A percentile compares a stretch with the other conserved stretches of the same genome.
Evolutionary conservation across 2,329 filamentous ascomycete genomes (phyloP).

Genomic region (Clarireedia monteithiana): DNA sequence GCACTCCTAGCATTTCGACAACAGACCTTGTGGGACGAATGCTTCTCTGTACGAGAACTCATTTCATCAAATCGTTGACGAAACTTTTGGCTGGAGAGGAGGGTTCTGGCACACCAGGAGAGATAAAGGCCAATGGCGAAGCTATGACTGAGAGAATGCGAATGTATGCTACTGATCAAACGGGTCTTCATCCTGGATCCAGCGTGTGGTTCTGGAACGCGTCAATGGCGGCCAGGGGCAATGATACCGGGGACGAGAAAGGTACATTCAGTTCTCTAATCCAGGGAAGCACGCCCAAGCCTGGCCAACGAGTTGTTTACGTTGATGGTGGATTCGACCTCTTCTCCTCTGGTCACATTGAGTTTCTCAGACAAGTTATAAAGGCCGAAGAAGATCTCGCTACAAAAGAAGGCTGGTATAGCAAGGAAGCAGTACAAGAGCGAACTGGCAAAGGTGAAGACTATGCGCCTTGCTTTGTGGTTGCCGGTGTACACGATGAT

Average conservation of each 20-base stretch:
- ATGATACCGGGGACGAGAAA: constrained; percentile 44
- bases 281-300: constrained; percentile 59
- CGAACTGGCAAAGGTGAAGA: constrained; percentile 58
- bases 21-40: constrained; percentile 98
- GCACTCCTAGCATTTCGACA: constrained; percentile 92
- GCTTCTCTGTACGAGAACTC: constrained; percentile 88
- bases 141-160: constrained; percentile 71
- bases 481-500: constrained; percentile 91
- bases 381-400: constrained; percentile 65
- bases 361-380: constrained; percentile 76
- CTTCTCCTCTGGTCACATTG: constrained; percentile 94
- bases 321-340: constrained; percentile 96
- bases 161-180: constrained; percentile 83
- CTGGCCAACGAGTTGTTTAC: constrained; percentile 82
- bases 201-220: constrained; percentile 80
- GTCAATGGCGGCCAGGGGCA: constrained; percentile 31
- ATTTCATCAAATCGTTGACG: constrained; percentile 81
- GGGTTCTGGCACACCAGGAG: constrained; percentile 60
- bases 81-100: constrained; percentile 62
- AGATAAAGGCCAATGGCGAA: constrained; percentile 53
- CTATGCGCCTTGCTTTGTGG: constrained; percentile 77
- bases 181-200: constrained; percentile 67
- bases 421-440: constrained; percentile 53
- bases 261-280: constrained; percentile 63
- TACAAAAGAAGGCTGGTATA: constrained; percentile 64